Conservation (phyloP, 73 alveolate species). For the Paramecium pentaurelia region DNA sequence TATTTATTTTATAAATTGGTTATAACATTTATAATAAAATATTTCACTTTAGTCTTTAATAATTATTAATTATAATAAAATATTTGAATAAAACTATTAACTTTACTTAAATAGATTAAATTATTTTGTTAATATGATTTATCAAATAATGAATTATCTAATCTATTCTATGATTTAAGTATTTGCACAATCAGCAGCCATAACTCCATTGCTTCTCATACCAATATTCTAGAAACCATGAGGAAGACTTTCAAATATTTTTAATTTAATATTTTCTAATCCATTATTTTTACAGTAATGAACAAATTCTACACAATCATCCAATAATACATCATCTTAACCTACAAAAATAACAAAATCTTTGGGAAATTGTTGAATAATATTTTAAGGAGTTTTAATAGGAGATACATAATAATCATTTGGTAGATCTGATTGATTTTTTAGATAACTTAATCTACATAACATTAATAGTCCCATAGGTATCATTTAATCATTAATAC, state of each 20-base stretch:
- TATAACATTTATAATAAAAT: background rate
- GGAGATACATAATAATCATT: constrained; percentile 74
- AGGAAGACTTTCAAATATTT: background rate
- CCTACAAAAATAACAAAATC: constrained; percentile 65
- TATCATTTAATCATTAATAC: constrained; percentile 81
- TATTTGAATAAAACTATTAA: background rate
- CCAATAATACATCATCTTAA: constrained; percentile 75
- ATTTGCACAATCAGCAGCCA: background rate
- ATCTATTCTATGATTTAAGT: background rate
- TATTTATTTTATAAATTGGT: background rate
- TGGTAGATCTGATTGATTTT: constrained; percentile 50
- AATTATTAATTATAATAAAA: background rate
- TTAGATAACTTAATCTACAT: constrained; percentile 80
- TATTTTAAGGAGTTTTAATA: constrained; percentile 34
- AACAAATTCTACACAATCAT: constrained; percentile 69
- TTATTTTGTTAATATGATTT: background rate
- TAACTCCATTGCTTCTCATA: background rate
- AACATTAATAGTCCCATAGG: constrained; percentile 81
- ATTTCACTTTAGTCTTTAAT: background rate
- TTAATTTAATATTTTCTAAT: constrained; percentile 32
- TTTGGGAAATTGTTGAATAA: constrained; percentile 66
- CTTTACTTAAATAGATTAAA: background rate
- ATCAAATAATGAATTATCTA: background rate
- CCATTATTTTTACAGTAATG: background rate
- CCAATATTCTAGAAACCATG: constrained; percentile 19